Base-by-base conservation (phyloP, 148 eudicot species). In the Euryodendron excelsum region DNA sequence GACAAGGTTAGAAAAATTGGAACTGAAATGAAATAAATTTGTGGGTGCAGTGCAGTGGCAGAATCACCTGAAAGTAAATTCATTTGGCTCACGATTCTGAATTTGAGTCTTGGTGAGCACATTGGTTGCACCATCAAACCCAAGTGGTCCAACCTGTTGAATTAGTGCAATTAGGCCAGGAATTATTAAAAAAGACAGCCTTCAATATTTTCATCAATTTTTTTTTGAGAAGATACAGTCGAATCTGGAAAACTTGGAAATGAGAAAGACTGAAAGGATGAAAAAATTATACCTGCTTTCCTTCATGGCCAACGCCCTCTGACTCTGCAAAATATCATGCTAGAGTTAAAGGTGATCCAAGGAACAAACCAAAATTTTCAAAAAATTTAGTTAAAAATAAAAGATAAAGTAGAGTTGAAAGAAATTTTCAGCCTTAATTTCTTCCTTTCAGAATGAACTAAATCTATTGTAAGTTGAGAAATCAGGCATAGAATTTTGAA, bases 61-160 rank as follows among this genome's bases (percentile, higher is more conserved):
- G 21, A 69, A 45, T 70, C 47, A 70, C 73, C 21, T 15, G 56
- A 27, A 10, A 7, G 56, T 13, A 27, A 47, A 36, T 69, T 69
- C 73, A 69, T 47, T 69, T 30, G 33, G 56, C 73, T 50, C 56
- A 14, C 47, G 20, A 69, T 69, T 45, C 36, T 45, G 73, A 48
- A 47, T 25, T 17, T 47, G 52, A 69, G 31, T 7, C 11, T 45
- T 47, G 2, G 36, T 27, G 30, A 18, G 58, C 33, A 1, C 47
- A 39, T 6, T 44, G 20, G 14, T 69, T 69, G 34, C 73, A 69
- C 3, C 52, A 41, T 25, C 53, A 69, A 41, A 41, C 73, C 45
- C 56, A 5, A 14, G 10, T 31, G 37, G 21, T 45, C 56, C 73
- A 28, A 17, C 56, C 73, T 70, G 73, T 34, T 10, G 11, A 44